These are phyloP conservation scores for Buddleja alternifolia DNA, from an alignment of 257 asterid species.

Conservation along the genomic window DNA sequence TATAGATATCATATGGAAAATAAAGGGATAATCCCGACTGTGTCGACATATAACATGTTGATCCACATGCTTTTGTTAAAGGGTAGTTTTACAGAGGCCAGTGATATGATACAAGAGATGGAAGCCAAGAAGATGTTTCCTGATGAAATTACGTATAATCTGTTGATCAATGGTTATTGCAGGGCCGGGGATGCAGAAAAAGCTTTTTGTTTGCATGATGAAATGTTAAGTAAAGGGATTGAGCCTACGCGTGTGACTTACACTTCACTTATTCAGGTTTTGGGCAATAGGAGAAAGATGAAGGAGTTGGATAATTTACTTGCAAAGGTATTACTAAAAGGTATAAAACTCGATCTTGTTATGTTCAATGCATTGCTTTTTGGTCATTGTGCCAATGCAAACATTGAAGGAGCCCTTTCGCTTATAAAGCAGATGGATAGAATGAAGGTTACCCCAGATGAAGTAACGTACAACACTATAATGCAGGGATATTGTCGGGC, in stretches of 20 bases:
- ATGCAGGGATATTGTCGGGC: constrained; percentile 57
- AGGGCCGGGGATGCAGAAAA: constrained; percentile 43
- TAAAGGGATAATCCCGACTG: constrained; percentile 48
- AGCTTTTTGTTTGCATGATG: constrained; percentile 51
- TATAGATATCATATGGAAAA: constrained; percentile 55
- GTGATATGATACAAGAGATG: constrained; percentile 51
- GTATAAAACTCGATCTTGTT: constrained; percentile 52
- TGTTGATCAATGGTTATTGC: constrained; percentile 51
- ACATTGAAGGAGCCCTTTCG: constrained; percentile 44
- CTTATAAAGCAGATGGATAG: constrained; percentile 50
- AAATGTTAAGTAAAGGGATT: constrained; percentile 52
- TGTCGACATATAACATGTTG: constrained; percentile 56
- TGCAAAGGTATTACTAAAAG: constrained; percentile 38
- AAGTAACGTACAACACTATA: constrained; percentile 51
- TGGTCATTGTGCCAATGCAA: constrained; percentile 53
- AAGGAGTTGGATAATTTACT: constrained; percentile 57
- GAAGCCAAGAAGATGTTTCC: constrained; percentile 41
- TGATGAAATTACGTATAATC: constrained; percentile 54
- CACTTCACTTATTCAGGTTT: constrained; percentile 48
- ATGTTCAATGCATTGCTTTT: constrained; percentile 59
- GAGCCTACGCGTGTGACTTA: constrained; percentile 52
- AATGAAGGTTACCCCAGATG: constrained; percentile 54
- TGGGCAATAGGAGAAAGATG: constrained; percentile 55
- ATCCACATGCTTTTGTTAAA: constrained; percentile 50
- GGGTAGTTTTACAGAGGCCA: constrained; percentile 38